A percentile compares a stretch with the other conserved stretches of the same genome.
phyloP scores from a whole-genome alignment of 2,329 filamentous ascomycete genomes.

The Colletotrichum gloeosporioides region DNA sequence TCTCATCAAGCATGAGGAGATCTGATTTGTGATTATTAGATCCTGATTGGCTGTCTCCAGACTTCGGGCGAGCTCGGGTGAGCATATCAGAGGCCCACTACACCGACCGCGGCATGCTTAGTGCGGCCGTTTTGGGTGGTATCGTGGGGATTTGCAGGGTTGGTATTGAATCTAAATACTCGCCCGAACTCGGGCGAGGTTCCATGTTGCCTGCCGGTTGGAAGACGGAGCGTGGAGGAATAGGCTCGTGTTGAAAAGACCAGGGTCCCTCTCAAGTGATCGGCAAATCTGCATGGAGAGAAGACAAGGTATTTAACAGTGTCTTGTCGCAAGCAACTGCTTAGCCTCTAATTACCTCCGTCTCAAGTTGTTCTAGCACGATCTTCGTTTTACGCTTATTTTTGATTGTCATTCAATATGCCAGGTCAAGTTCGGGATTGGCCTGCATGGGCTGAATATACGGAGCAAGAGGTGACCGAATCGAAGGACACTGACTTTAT shows the following conservation, averaged over 20 bases:
- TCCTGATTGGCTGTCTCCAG: background rate
- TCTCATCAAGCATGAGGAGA: background rate
- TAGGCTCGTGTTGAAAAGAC: no score
- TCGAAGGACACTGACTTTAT: conserved; percentile 28
- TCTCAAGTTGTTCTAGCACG: background rate
- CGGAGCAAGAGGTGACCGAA: conserved; percentile 7
- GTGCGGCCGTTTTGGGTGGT: background rate
- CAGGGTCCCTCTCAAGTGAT: background rate
- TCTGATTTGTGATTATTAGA: background rate
- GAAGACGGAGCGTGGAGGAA: background rate
- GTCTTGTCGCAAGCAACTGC: background rate
- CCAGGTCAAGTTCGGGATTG: conserved; percentile 23
- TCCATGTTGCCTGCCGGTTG: background rate
- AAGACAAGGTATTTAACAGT: background rate
- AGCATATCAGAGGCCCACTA: conserved; percentile 37
- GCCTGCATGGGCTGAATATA: conserved; percentile 29
- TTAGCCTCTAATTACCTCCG: rapidly evolving
- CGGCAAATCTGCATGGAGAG: background rate
- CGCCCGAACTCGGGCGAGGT: conserved; percentile 11
- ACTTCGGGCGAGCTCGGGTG: conserved; percentile 28
- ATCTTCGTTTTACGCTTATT: background rate
- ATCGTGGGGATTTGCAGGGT: background rate
- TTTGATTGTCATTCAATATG: conserved; percentile 8
- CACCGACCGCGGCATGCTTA: conserved; percentile 32
- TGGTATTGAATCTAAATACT: background rate